Percentiles rank a stretch among this genome's conserved stretches.
Evolutionary conservation across 2,329 filamentous ascomycete species (phyloP).

Genomic region (Scorias spongiosa): DNA sequence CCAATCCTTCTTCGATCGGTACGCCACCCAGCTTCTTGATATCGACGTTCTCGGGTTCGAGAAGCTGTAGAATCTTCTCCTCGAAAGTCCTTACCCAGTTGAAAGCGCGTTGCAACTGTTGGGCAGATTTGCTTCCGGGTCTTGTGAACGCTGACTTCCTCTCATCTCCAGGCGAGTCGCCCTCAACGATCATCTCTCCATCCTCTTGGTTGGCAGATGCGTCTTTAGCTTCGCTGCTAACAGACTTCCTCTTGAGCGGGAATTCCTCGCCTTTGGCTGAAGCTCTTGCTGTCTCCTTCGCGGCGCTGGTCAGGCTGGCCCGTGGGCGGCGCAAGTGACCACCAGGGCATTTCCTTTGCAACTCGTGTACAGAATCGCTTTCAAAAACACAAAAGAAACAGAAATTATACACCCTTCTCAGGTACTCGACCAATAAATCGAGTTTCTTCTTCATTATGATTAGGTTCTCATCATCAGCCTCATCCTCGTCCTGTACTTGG

Average conservation of each 20-base stretch:
- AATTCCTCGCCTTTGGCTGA: constrained; percentile 73
- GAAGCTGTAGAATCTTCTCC: constrained; percentile 83
- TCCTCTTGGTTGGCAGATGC: constrained; percentile 45
- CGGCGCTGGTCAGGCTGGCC: constrained; percentile 66
- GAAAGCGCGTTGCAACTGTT: constrained; percentile 84
- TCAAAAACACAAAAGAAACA: constrained; percentile 99
- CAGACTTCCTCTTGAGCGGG: constrained; percentile 45
- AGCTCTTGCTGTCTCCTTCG: constrained; percentile 71
- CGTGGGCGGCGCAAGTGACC: constrained; percentile 90
- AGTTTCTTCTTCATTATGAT: constrained; percentile 91
- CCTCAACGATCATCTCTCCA: constrained; percentile 11
- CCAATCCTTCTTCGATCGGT: constrained; percentile 66
- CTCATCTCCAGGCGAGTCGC: constrained; percentile 42
- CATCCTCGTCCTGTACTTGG: constrained; percentile 46
- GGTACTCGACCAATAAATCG: constrained; percentile 88
- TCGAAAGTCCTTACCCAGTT: constrained; percentile 99
- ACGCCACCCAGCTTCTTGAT: constrained; percentile 84
- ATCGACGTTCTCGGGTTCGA: constrained; percentile 79
- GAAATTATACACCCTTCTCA: constrained; percentile 93
- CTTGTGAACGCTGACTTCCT: constrained; percentile 29
- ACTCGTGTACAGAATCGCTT: constrained; percentile 89
- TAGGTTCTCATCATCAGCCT: constrained; percentile 79
- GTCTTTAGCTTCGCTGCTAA: constrained; percentile 6
- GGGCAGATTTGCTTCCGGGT: constrained; percentile 61
- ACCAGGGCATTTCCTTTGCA: constrained; percentile 88